Conservation (phyloP, 805 yeast species). For the Metschnikowia matae region DNA sequence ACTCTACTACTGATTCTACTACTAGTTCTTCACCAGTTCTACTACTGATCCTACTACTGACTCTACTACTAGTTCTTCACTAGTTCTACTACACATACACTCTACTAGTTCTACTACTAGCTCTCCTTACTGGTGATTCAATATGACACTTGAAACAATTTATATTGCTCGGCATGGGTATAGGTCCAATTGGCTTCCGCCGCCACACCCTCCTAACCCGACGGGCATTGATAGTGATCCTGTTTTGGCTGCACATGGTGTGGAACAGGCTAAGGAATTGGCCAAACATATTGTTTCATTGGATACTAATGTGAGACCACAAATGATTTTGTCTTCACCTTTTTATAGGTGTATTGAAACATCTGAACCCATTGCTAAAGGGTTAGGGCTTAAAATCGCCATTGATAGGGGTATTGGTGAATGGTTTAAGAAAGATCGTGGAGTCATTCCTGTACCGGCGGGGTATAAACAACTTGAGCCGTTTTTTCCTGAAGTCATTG, state of each 20-base stretch:
- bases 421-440: constrained; percentile 77
- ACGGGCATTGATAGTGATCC: constrained; percentile 92
- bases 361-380: constrained; percentile 60
- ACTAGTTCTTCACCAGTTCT: too few species aligned
- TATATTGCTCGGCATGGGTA: constrained; percentile 85
- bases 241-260: constrained; percentile 82
- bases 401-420: constrained; percentile 88
- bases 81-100: too few species aligned
- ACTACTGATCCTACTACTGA: too few species aligned
- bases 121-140: too few species aligned
- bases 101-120: too few species aligned
- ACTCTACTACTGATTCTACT: too few species aligned
- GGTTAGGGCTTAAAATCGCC: constrained; percentile 52
- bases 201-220: constrained; percentile 74
- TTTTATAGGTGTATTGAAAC: constrained; percentile 90
- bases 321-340: constrained; percentile 73
- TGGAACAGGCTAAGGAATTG: constrained; percentile 78
- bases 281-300: constrained; percentile 49
- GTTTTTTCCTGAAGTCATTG: constrained; percentile 45
- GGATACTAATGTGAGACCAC: constrained; percentile 58
- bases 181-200: constrained; percentile 76
- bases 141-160: constrained; percentile 43
- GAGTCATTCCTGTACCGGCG: constrained; percentile 68
- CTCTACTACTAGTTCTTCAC: too few species aligned
- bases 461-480: constrained; percentile 41